Conservation (phyloP, 768 basidiomycete species). For the Chalciporus pseudorubinellus region DNA sequence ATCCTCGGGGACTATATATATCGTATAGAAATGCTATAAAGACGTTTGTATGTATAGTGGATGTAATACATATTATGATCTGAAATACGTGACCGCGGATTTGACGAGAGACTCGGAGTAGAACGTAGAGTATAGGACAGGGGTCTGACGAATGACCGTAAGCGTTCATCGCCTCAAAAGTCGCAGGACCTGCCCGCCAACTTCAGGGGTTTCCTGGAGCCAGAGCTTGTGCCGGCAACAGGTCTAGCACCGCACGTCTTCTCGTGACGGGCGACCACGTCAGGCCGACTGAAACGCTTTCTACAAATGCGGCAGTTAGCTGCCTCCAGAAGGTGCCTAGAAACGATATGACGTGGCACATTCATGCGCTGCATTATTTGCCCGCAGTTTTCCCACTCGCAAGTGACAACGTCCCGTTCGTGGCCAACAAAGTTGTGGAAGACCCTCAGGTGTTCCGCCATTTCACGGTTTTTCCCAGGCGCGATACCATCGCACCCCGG, state of each 20-base stretch:
- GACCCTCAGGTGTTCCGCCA: constrained; percentile 26
- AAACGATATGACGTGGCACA: constrained; percentile 28
- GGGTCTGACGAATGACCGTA: neutral
- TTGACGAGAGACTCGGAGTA: neutral
- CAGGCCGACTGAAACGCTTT: constrained; percentile 26
- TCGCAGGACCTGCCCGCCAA: neutral
- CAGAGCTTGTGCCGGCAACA: neutral
- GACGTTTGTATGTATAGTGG: neutral
- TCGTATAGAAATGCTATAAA: neutral
- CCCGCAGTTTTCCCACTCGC: constrained; percentile 25
- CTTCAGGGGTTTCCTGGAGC: constrained; percentile 1
- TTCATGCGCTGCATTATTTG: constrained; percentile 30
- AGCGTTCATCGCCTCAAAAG: neutral
- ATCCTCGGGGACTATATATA: neutral
- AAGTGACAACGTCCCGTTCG: constrained; percentile 24
- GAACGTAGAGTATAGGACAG: neutral
- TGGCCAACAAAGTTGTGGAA: constrained; percentile 25
- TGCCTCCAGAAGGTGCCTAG: constrained; percentile 25
- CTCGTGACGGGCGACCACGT: constrained; percentile 28
- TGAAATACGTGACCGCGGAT: constrained; percentile 5
- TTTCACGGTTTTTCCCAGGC: constrained; percentile 31
- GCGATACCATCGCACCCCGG: constrained; percentile 21
- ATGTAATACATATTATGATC: constrained; percentile 8
- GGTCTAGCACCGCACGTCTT: constrained; percentile 17
- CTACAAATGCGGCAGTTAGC: constrained; percentile 23